Conservation (phyloP, 2,329 filamentous ascomycete genomes). For the Xylariomycetidae sp. region DNA sequence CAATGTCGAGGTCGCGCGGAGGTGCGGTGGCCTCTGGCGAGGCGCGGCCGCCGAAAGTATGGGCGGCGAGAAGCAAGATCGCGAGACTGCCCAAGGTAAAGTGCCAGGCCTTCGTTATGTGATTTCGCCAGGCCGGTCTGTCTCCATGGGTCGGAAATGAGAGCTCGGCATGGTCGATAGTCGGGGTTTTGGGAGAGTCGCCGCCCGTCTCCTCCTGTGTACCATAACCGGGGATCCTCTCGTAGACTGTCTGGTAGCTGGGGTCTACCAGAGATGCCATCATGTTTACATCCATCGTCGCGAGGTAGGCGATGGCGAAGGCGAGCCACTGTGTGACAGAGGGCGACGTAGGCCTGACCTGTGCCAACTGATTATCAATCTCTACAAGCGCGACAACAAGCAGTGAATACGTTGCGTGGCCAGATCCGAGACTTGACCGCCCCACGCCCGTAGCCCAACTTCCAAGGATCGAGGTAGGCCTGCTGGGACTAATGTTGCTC, state of each 20-base stretch:
- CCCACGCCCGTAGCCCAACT: slow-evolving; percentile 2
- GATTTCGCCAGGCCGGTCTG: slow-evolving; percentile 4
- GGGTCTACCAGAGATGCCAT: slow-evolving; percentile 1
- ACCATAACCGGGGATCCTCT: slow-evolving; percentile 7
- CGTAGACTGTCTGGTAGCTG: slow-evolving; percentile 5
- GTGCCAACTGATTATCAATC: slow-evolving; percentile 9
- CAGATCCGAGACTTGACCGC: slow-evolving; percentile 5
- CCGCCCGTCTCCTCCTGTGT: slow-evolving; percentile 3
- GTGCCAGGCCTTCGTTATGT: slow-evolving; percentile 9
- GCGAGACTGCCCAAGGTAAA: slow-evolving; percentile 6
- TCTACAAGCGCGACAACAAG: slow-evolving; percentile 11
- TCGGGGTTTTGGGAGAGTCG: slow-evolving; percentile 7
- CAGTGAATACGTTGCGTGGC: slow-evolving; percentile 7
- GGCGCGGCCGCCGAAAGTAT: slow-evolving; percentile 5
- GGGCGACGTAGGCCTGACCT: slow-evolving; percentile 12
- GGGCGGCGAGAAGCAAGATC: slow-evolving; percentile 7
- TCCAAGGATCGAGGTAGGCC: slow-evolving; percentile 7
- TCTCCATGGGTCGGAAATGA: slow-evolving; percentile 3
- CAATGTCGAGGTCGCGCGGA: slow-evolving; percentile 14
- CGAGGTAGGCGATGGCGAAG: slow-evolving; percentile 10
- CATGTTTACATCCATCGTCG: slow-evolving; percentile 7
- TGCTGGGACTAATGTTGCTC: slow-evolving; percentile 10
- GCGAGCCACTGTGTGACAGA: slow-evolving; percentile 10
- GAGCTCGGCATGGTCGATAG: slow-evolving; percentile 9
- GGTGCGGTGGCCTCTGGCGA: slow-evolving; percentile 4